A percentile compares a stretch with the other conserved stretches of the same genome.
These are phyloP conservation scores for Kodamaea neixiangensis DNA, from an alignment of 805 yeast species.

Conservation along the genomic window DNA sequence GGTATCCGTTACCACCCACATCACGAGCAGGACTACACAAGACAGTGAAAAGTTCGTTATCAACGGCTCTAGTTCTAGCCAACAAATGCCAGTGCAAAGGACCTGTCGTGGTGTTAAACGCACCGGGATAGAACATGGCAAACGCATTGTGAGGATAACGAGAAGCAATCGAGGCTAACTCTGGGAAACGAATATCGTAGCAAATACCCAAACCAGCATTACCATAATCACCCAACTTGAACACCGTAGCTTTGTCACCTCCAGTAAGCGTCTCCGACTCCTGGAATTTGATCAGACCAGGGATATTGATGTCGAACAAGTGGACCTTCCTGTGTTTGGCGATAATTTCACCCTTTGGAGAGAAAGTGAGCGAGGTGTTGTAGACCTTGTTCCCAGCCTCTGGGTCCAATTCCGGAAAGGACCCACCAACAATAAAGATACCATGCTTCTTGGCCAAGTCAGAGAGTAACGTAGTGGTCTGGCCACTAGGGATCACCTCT, in stretches of 20 bases:
- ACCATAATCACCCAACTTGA: constrained; percentile 63
- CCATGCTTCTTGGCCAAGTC: constrained; percentile 63
- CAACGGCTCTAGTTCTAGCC: constrained; percentile 74
- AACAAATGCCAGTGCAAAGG: constrained; percentile 81
- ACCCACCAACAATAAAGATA: constrained; percentile 82
- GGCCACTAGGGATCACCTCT: constrained; percentile 79
- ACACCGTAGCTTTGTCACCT: constrained; percentile 81
- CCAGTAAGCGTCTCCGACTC: constrained; percentile 76
- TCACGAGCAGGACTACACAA: constrained; percentile 91
- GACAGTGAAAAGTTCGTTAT: constrained; percentile 70
- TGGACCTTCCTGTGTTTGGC: constrained; percentile 92
- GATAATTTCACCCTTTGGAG: constrained; percentile 69
- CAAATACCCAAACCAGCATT: constrained; percentile 84
- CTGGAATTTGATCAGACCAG: constrained; percentile 84
- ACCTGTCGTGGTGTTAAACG: constrained; percentile 82
- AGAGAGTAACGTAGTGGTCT: constrained; percentile 61
- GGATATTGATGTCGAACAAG: constrained; percentile 89
- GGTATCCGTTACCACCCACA: constrained; percentile 44
- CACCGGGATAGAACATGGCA: constrained; percentile 82
- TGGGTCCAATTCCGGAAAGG: constrained; percentile 74
- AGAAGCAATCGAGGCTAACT: constrained; percentile 68
- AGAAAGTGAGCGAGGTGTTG: constrained; percentile 51
- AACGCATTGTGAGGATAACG: constrained; percentile 61
- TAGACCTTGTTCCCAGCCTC: constrained; percentile 47
- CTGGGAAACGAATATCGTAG: constrained; percentile 81